Evolutionary conservation across 2,329 filamentous ascomycete species (phyloP).

Genomic region (Trichoderma sp.): DNA sequence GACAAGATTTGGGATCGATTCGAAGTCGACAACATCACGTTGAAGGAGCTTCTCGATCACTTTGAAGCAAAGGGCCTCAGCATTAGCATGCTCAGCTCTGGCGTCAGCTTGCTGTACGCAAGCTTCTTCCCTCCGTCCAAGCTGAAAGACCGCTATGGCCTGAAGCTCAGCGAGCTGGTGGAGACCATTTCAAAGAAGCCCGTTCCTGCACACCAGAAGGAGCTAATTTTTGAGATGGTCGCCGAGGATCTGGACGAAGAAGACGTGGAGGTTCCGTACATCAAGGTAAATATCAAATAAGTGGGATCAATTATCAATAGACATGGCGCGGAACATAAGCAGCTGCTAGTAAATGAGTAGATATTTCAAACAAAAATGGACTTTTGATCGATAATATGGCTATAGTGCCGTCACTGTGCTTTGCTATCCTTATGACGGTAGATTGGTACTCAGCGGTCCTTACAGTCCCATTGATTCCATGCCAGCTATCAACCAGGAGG

Average conservation of each 20-base stretch:
- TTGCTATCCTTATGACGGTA: not conserved
- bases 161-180: slow-evolving; percentile 88
- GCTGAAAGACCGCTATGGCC: slow-evolving; percentile 77
- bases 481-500: not conserved
- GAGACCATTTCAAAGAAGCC: slow-evolving; percentile 90
- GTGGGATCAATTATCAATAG: slow-evolving; percentile 7
- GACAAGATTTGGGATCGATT: slow-evolving; percentile 99
- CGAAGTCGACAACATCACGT: slow-evolving; percentile 82
- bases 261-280: slow-evolving; percentile 96
- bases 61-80: slow-evolving; percentile 81
- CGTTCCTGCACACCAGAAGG: slow-evolving; percentile 88
- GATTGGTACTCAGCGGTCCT: not conserved
- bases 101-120: slow-evolving; percentile 91
- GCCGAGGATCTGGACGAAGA: slow-evolving; percentile 86
- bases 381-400: not conserved
- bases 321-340: slow-evolving; percentile 9
- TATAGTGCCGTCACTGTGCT: not conserved
- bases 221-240: slow-evolving; percentile 95
- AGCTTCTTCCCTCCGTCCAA: slow-evolving; percentile 82
- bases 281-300: slow-evolving; percentile 75
- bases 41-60: slow-evolving; percentile 79
- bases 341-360: slow-evolving; percentile 15
- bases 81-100: slow-evolving; percentile 95
- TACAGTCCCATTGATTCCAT: not conserved
- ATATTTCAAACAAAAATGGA: not conserved